Evolutionary conservation across 73 alveolate genomes (phyloP).

Genomic region (Durusdinium trenchii): DNA sequence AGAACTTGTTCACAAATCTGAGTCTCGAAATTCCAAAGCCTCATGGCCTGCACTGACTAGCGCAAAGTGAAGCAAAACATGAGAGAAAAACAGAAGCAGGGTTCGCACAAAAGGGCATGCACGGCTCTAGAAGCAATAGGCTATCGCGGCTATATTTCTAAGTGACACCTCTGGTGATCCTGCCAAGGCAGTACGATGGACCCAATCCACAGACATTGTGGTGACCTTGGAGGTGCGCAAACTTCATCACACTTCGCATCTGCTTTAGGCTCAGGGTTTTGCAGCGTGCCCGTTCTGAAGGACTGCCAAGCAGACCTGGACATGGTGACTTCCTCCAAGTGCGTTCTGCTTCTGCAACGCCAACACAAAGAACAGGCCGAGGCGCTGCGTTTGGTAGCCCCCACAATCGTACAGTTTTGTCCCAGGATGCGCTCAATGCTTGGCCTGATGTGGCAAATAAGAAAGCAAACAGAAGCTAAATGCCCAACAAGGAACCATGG

Average conservation of each 20-base stretch:
- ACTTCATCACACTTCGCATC: not conserved
- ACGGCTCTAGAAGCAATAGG: not conserved
- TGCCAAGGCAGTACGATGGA: slow-evolving; percentile 62
- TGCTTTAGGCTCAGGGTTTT: not conserved
- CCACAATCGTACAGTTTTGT: slow-evolving; percentile 51
- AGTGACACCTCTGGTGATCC: slow-evolving; percentile 73
- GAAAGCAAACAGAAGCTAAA: too few species aligned
- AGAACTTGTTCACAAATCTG: slow-evolving; percentile 53
- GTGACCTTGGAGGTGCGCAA: slow-evolving; percentile 36
- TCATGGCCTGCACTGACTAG: slow-evolving; percentile 52
- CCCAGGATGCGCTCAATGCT: slow-evolving; percentile 79
- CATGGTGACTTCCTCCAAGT: not conserved
- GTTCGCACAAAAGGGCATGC: not conserved
- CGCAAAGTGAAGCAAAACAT: not conserved
- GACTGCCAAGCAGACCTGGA: slow-evolving; percentile 54
- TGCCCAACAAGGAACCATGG: not conserved
- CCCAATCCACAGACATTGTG: slow-evolving; percentile 94
- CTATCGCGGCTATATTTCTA: too few species aligned
- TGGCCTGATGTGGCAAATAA: not conserved
- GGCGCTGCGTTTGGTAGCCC: slow-evolving; percentile 22
- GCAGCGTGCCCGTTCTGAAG: slow-evolving; percentile 33
- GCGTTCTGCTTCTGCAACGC: not conserved
- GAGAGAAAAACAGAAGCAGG: not conserved
- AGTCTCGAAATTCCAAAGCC: slow-evolving; percentile 61
- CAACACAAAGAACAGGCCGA: not conserved